A percentile compares a stretch with the other conserved stretches of the same genome.
phyloP scores from a whole-genome alignment of 2,329 filamentous ascomycete genomes.

The Claviceps sorghi region DNA sequence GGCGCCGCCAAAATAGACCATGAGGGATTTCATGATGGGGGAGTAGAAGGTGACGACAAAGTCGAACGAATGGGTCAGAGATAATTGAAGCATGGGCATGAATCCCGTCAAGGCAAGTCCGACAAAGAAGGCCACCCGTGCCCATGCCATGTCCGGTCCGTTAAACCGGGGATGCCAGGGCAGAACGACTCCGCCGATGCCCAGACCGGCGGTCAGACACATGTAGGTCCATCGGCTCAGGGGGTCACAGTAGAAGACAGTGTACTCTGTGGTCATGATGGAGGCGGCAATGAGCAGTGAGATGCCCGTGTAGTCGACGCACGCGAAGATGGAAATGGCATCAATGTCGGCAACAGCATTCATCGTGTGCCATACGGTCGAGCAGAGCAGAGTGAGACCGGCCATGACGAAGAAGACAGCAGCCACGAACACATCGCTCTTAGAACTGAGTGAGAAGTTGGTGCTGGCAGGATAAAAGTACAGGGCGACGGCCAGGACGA shows the following conservation, averaged over 20 bases:
- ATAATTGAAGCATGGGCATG: slow-evolving; percentile 73
- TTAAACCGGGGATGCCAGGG: slow-evolving; percentile 97
- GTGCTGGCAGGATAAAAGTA: slow-evolving; percentile 86
- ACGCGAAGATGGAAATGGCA: slow-evolving; percentile 87
- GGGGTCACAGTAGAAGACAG: slow-evolving; percentile 96
- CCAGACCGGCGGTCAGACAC: slow-evolving; percentile 62
- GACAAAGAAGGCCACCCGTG: slow-evolving; percentile 81
- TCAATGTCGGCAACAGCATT: slow-evolving; percentile 84
- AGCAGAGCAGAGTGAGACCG: slow-evolving; percentile 88
- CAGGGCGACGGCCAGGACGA: slow-evolving; percentile 79
- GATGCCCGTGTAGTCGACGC: slow-evolving; percentile 96
- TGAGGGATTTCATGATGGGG: slow-evolving; percentile 67
- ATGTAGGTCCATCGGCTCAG: slow-evolving; percentile 78
- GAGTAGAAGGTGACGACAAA: slow-evolving; percentile 87
- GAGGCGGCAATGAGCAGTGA: slow-evolving; percentile 87
- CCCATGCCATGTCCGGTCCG: slow-evolving; percentile 80
- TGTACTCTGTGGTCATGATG: slow-evolving; percentile 97
- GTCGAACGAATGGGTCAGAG: slow-evolving; percentile 56
- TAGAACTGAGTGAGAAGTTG: slow-evolving; percentile 77
- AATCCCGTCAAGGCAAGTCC: slow-evolving; percentile 78
- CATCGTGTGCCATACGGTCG: slow-evolving; percentile 97
- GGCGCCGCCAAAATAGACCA: slow-evolving; percentile 76
- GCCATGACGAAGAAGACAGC: slow-evolving; percentile 94
- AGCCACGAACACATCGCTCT: slow-evolving; percentile 78
- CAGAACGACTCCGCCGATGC: slow-evolving; percentile 74